Evolutionary conservation across 2,329 filamentous ascomycete genomes (phyloP).

Genomic region (Pseudonectria buxi): DNA sequence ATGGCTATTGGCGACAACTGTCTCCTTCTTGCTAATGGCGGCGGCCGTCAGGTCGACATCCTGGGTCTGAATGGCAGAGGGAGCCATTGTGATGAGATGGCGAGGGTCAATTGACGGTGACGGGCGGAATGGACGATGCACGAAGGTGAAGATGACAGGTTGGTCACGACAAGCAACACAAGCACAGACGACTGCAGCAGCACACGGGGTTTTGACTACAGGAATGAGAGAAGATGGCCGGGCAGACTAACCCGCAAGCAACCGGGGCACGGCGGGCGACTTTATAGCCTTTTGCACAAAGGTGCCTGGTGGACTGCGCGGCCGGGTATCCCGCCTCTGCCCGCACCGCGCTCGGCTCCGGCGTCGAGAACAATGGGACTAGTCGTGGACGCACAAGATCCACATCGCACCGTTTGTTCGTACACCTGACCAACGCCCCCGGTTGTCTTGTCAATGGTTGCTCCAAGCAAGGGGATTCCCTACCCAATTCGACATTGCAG

Average conservation of each 20-base stretch:
- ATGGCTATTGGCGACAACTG: conserved; percentile 28
- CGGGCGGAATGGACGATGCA: neutral
- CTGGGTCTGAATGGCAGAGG: conserved; percentile 39
- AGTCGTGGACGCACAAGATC: too few species aligned
- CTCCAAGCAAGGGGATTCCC: too few species aligned
- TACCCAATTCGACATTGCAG: too few species aligned
- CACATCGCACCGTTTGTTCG: too few species aligned
- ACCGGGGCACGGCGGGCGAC: conserved; percentile 4
- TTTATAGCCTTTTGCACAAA: conserved; percentile 5
- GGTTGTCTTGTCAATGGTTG: too few species aligned
- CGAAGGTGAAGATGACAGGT: conserved; percentile 1
- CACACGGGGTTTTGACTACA: neutral
- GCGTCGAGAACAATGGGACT: conserved; percentile 1
- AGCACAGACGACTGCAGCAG: neutral
- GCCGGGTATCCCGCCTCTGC: conserved; percentile 21
- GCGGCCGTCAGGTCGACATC: conserved; percentile 46
- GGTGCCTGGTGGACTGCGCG: too few species aligned
- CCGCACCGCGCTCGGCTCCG: conserved; percentile 19
- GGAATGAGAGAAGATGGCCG: too few species aligned
- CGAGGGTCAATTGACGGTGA: conserved; percentile 1
- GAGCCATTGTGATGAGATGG: conserved; percentile 36
- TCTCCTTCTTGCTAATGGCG: conserved; percentile 45
- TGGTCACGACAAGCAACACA: conserved; percentile 1
- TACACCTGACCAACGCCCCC: too few species aligned
- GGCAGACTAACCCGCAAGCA: too few species aligned